Conservation (phyloP, 192 early-diverging fungal genomes). For the Pilaira anomala region DNA sequence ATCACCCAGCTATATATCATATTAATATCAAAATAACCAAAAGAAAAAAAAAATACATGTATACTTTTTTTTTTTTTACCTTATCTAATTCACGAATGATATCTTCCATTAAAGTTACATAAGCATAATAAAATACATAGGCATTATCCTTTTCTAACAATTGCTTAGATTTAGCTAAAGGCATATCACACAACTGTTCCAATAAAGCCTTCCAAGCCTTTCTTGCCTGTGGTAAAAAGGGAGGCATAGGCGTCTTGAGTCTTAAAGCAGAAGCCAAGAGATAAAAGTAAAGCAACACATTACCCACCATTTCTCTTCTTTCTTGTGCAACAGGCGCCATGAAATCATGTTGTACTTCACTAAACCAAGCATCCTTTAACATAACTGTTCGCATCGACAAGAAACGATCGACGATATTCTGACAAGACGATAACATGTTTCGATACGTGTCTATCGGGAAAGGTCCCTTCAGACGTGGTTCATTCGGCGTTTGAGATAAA, state of each 20-base stretch:
- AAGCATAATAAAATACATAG: slow-evolving; percentile 80
- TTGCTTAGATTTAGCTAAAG: slow-evolving; percentile 43
- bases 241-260: slow-evolving; percentile 81
- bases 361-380: slow-evolving; percentile 53
- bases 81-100: slow-evolving; percentile 74
- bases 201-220: slow-evolving; percentile 59
- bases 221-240: slow-evolving; percentile 69
- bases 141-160: slow-evolving; percentile 53
- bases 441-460: slow-evolving; percentile 67
- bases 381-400: slow-evolving; percentile 73
- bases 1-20: slow-evolving; percentile 24
- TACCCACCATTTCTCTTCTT: slow-evolving; percentile 67
- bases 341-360: slow-evolving; percentile 54
- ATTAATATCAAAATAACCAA: no score
- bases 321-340: slow-evolving; percentile 57
- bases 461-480: slow-evolving; percentile 79
- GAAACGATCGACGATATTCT: slow-evolving; percentile 75
- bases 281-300: slow-evolving; percentile 75
- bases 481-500: slow-evolving; percentile 68
- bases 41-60: slow-evolving; percentile 1
- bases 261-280: slow-evolving; percentile 76
- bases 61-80: slow-evolving; percentile 13
- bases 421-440: slow-evolving; percentile 65
- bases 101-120: slow-evolving; percentile 74
- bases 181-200: slow-evolving; percentile 55